Conservation (phyloP, 768 basidiomycete species). For the Myochromella boudieri region DNA sequence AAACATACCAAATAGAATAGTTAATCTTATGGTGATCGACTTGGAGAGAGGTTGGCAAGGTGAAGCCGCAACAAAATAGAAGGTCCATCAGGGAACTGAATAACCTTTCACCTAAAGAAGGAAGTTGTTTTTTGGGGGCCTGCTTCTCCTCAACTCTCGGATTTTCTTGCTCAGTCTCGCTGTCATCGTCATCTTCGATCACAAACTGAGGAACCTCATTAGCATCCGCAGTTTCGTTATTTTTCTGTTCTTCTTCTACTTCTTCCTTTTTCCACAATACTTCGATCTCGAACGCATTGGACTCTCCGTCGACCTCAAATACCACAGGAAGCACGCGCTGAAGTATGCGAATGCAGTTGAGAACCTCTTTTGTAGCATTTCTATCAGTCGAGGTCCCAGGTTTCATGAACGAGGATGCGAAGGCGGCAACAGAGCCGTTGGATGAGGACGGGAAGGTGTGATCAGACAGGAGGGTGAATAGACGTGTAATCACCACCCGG, state of each 20-base stretch:
- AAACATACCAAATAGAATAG: conserved; percentile 84
- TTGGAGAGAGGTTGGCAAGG: conserved; percentile 75
- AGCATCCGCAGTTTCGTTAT: conserved; percentile 11
- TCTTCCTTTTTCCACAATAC: conserved; percentile 79
- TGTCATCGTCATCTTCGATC: conserved; percentile 68
- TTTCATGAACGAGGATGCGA: conserved; percentile 72
- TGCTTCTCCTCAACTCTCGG: conserved; percentile 36
- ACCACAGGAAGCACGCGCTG: conserved; percentile 89
- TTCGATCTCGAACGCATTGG: conserved; percentile 72
- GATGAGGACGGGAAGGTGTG: conserved; percentile 74
- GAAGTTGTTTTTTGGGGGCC: conserved; percentile 44
- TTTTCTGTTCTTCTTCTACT: conserved; percentile 35
- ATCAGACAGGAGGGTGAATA: conserved; percentile 75
- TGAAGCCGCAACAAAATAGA: conserved; percentile 93
- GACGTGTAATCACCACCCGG: conserved; percentile 61
- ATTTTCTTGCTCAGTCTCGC: conserved; percentile 17
- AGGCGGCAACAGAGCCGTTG: conserved; percentile 57
- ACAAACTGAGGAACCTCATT: conserved; percentile 68
- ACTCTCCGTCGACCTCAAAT: conserved; percentile 76
- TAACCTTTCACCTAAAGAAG: conserved; percentile 80
- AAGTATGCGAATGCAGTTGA: conserved; percentile 91
- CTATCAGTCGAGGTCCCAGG: conserved; percentile 49
- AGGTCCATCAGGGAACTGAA: conserved; percentile 82
- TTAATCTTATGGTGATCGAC: conserved; percentile 81
- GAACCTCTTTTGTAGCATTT: conserved; percentile 79